A percentile compares a stretch with the other conserved stretches of the same genome.
Evolutionary conservation across 2,329 filamentous ascomycete species (phyloP).

Genomic region (Xylariaceae sp.): DNA sequence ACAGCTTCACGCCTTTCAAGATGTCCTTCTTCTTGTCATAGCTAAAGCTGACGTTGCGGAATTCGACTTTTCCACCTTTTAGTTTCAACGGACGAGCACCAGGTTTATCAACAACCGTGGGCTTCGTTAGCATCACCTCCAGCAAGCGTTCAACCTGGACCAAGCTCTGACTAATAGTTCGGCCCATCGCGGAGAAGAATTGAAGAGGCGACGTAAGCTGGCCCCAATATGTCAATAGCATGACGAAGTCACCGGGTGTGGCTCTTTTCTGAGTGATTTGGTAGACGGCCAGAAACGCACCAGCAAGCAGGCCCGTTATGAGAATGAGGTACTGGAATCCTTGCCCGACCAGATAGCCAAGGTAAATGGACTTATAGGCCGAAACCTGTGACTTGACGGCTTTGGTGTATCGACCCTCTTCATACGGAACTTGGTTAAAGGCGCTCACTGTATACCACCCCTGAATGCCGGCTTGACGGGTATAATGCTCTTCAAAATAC

Average conservation of each 20-base stretch:
- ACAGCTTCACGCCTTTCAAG: slow-evolving; percentile 49
- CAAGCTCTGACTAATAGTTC: slow-evolving; percentile 51
- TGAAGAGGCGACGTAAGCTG: slow-evolving; percentile 66
- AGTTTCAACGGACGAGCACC: slow-evolving; percentile 46
- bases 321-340: slow-evolving; percentile 58
- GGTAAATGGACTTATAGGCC: slow-evolving; percentile 36
- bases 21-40: slow-evolving; percentile 56
- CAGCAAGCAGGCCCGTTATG: slow-evolving; percentile 63
- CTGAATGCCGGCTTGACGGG: slow-evolving; percentile 51
- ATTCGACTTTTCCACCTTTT: slow-evolving; percentile 49
- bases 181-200: slow-evolving; percentile 59
- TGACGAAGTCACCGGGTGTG: slow-evolving; percentile 63
- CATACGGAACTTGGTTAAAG: slow-evolving; percentile 55
- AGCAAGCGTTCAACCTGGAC: slow-evolving; percentile 54
- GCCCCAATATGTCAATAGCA: slow-evolving; percentile 68
- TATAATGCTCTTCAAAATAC: slow-evolving; percentile 50
- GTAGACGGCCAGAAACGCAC: slow-evolving; percentile 55
- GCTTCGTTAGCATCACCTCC: slow-evolving; percentile 53
- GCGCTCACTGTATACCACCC: slow-evolving; percentile 56
- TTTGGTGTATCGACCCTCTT: slow-evolving; percentile 48
- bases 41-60: slow-evolving; percentile 51
- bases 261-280: slow-evolving; percentile 59
- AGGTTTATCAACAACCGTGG: slow-evolving; percentile 49
- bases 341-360: slow-evolving; percentile 47
- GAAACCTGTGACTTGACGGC: slow-evolving; percentile 42